phyloP scores from a whole-genome alignment of 805 yeast genomes.

The Cyberlindnera mrakii region DNA sequence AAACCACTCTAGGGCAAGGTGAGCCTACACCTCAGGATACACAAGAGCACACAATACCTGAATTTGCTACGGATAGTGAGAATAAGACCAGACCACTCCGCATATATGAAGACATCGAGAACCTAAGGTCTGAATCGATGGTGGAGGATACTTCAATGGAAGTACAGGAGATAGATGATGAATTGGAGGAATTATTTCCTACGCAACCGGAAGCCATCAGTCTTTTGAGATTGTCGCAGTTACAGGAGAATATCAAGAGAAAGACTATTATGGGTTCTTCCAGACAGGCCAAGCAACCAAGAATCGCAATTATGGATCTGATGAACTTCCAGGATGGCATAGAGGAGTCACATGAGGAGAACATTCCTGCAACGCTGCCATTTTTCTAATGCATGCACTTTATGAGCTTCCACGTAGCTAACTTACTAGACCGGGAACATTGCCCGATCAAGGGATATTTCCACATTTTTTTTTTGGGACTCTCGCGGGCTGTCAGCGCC shows the following conservation, averaged over 20 bases:
- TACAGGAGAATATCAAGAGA: conserved; percentile 1
- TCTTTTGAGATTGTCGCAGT: conserved; percentile 14
- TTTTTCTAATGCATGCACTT: conserved; percentile 1
- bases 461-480: no score
- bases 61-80: not conserved
- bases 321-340: not conserved
- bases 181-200: conserved; percentile 24
- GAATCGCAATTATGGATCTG: no score
- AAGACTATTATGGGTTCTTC: no score
- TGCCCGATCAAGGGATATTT: no score
- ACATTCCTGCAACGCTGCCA: conserved; percentile 11
- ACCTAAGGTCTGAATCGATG: conserved; percentile 2
- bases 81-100: not conserved
- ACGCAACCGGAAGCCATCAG: conserved; percentile 22
- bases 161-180: conserved; percentile 19
- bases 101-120: not conserved
- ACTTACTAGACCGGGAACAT: no score
- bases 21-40: not conserved
- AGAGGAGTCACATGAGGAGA: not conserved
- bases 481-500: no score
- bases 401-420: no score
- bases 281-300: no score
- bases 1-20: not conserved
- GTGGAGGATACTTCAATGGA: conserved; percentile 5
- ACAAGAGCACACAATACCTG: not conserved